These are phyloP conservation scores for Dioscorea cayenensis DNA, from an alignment of 116 monocot genomes.

Conservation along the genomic window DNA sequence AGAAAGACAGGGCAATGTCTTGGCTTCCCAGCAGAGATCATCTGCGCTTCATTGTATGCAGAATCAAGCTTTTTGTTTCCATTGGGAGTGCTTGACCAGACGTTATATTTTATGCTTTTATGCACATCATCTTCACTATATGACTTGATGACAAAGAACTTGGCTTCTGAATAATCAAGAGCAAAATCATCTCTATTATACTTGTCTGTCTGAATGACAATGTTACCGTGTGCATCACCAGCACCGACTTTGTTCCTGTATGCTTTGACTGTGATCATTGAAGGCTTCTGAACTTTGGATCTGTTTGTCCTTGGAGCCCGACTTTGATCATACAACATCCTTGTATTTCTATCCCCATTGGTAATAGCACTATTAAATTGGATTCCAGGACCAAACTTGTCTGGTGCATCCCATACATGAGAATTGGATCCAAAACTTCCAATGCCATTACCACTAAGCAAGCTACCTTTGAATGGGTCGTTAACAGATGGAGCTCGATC, in stretches of 20 bases:
- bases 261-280: constrained; percentile 18
- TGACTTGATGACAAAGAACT: constrained; percentile 76
- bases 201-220: constrained; percentile 23
- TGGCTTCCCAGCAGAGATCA: constrained; percentile 25
- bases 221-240: constrained; percentile 25
- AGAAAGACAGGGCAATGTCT: constrained; percentile 62
- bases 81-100: constrained; percentile 76
- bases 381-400: constrained; percentile 10
- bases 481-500: constrained; percentile 9
- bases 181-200: constrained; percentile 49
- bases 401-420: constrained; percentile 17
- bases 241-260: constrained; percentile 15
- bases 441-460: constrained; percentile 17
- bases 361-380: constrained; percentile 11
- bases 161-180: constrained; percentile 51
- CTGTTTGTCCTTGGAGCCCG: constrained; percentile 45
- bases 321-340: constrained; percentile 41
- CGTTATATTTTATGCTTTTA: constrained; percentile 81
- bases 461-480: constrained; percentile 14
- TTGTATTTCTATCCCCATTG: constrained; percentile 6
- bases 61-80: constrained; percentile 58
- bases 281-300: constrained; percentile 12
- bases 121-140: constrained; percentile 91
- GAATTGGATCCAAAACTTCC: constrained; percentile 21
- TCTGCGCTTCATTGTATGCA: constrained; percentile 52